These are phyloP conservation scores for Rosa chinensis DNA, from an alignment of 306 rosid genomes.

Conservation along the genomic window DNA sequence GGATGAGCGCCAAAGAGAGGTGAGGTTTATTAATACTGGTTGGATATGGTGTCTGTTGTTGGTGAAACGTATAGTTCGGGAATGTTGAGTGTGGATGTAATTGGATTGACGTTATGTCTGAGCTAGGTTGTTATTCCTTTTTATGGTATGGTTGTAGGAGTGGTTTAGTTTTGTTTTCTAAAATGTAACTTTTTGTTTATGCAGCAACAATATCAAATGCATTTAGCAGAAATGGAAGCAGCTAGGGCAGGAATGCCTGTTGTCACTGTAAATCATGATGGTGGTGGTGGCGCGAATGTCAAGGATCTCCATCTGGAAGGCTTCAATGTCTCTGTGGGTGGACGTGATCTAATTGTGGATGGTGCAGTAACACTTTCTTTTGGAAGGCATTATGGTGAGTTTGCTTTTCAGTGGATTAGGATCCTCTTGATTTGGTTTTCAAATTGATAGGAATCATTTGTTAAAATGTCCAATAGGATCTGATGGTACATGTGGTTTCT, in stretches of 20 bases:
- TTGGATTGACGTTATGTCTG: neutral
- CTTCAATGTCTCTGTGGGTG: slow-evolving; percentile 91
- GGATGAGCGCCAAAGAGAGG: slow-evolving; percentile 98
- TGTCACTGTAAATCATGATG: slow-evolving; percentile 70
- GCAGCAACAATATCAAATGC: slow-evolving; percentile 82
- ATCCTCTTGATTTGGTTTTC: neutral
- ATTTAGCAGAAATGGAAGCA: slow-evolving; percentile 94
- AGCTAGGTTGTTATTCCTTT: slow-evolving; percentile 13
- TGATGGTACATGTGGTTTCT: slow-evolving; percentile 3
- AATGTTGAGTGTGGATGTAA: slow-evolving; percentile 4
- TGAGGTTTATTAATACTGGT: slow-evolving; percentile 19
- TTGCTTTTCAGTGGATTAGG: slow-evolving; percentile 6
- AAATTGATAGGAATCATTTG: neutral
- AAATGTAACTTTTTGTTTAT: slow-evolving; percentile 3
- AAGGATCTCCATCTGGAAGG: slow-evolving; percentile 92
- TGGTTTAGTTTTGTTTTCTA: slow-evolving; percentile 14
- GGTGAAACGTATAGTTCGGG: neutral
- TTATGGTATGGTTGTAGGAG: neutral
- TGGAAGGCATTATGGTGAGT: slow-evolving; percentile 94
- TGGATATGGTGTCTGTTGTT: neutral
- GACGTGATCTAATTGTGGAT: slow-evolving; percentile 94
- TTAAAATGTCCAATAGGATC: neutral
- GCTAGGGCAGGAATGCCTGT: slow-evolving; percentile 94
- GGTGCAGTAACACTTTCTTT: slow-evolving; percentile 82
- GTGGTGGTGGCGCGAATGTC: slow-evolving; percentile 59